Base-by-base conservation (phyloP, 164 flowering plant species). In the Pachysandra terminalis region DNA sequence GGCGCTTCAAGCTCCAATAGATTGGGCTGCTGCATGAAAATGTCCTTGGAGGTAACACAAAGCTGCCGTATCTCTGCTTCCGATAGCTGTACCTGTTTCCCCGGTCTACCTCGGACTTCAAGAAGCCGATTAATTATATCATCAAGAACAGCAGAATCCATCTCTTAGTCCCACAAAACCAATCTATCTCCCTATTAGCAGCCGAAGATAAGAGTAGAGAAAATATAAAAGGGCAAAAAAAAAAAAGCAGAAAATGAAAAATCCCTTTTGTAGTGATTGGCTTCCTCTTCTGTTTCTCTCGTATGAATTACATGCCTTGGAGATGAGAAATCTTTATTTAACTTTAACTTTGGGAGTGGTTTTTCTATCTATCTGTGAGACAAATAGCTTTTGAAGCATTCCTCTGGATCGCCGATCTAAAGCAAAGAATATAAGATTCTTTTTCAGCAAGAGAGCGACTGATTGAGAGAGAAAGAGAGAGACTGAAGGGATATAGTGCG, bases 1-100 rank as follows among this genome's bases (percentile, higher is more conserved):
- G 96, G 93, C 12, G 96, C 93, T 75, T 87, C 88, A 37, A 90
- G 91, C 68, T 90, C 90, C 71, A 90, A 72, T 63, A 90, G 71
- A 81, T 80, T 82, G 49, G 96, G 90, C 74, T 90, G 93, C 17
- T 75, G 77, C 78, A 84, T 66, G 80, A 90, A 90, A 68, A 90
- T 82, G 32, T 86, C 90, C 63, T 72, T 85, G 54, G 96, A 84
- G 32, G 54, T 81, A 0, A 61, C 35, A 61, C 91, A 90, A 12
- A 90, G 87, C 56, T 85, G 91, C 28, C 80, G 77, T 83, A 88
- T 84, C 87, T 90, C 96, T 19, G 81, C 41, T 74, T 90, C 96
- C 15, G 87, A 81, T 7, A 90, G 74, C 82, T 85, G 93, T 14
- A 90, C 93, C 74, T 85, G 96, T 77, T 85, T 88, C 63, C 96